Evolutionary conservation across 2,329 filamentous ascomycete species (phyloP).

Genomic region (Alternaria arborescens): DNA sequence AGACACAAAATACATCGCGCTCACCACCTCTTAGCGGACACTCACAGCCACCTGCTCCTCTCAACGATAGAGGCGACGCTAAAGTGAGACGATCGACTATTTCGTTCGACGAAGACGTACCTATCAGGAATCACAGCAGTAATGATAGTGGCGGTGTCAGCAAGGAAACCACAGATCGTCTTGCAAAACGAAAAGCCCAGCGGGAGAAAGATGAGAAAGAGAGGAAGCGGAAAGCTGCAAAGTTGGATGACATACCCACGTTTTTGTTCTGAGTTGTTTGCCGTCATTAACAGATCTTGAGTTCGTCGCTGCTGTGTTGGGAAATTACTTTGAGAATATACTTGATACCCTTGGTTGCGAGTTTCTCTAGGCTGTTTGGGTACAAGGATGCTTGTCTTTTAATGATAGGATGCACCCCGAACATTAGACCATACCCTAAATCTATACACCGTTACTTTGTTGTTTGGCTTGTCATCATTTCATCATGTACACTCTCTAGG

Average conservation of each 20-base stretch:
- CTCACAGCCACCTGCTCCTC: neutral
- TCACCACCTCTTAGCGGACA: neutral
- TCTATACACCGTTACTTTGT: neutral
- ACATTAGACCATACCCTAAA: neutral
- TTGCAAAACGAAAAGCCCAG: conserved; percentile 44
- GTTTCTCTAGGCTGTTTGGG: neutral
- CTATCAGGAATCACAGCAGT: neutral
- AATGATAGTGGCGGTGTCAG: conserved; percentile 3
- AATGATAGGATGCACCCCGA: neutral
- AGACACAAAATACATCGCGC: neutral
- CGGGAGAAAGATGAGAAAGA: conserved; percentile 36
- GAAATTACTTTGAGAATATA: neutral
- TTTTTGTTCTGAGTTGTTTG: conserved; percentile 51
- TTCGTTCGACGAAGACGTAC: conserved; percentile 18
- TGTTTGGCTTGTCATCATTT: neutral
- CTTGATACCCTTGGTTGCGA: neutral
- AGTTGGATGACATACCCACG: conserved; percentile 55
- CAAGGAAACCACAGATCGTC: conserved; percentile 37
- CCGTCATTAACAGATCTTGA: neutral
- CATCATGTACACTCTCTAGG: neutral
- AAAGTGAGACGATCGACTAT: conserved; percentile 9
- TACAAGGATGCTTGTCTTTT: neutral
- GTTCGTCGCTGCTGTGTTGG: neutral
- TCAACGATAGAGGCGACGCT: neutral
- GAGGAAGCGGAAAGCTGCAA: conserved; percentile 33